Percentiles rank a stretch among this genome's conserved stretches.
Evolutionary conservation across 2,329 filamentous ascomycete genomes (phyloP).

Genomic region (Trichoderma lentiforme): DNA sequence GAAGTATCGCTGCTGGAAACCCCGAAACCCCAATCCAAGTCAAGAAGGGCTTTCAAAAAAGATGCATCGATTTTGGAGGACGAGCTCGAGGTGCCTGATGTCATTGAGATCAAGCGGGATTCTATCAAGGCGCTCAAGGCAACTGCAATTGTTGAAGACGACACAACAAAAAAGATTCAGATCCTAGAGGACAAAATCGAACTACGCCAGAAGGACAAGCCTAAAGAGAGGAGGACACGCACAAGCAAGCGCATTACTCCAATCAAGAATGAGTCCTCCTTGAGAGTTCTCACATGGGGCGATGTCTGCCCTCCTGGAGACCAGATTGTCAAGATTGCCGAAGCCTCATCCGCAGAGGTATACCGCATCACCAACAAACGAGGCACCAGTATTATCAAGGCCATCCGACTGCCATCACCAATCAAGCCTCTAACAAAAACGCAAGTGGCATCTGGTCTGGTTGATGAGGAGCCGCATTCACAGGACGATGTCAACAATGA

Average conservation of each 20-base stretch:
- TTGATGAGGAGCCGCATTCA: slow-evolving; percentile 57
- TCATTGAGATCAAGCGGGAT: not conserved
- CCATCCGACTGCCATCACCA: slow-evolving; percentile 57
- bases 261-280: slow-evolving; percentile 22
- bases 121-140: not conserved
- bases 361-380: slow-evolving; percentile 59
- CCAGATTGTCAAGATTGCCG: slow-evolving; percentile 60
- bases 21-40: slow-evolving; percentile 11
- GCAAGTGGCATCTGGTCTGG: slow-evolving; percentile 51
- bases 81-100: not conserved
- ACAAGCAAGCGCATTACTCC: not conserved
- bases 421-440: slow-evolving; percentile 57
- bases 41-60: slow-evolving; percentile 21
- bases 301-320: slow-evolving; percentile 55
- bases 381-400: slow-evolving; percentile 63
- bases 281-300: slow-evolving; percentile 52
- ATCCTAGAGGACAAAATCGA: not conserved
- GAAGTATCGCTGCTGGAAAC: slow-evolving; percentile 29
- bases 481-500: slow-evolving; percentile 56
- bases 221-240: not conserved
- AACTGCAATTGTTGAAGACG: not conserved
- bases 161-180: not conserved
- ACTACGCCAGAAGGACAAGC: not conserved
- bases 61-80: slow-evolving; percentile 12
- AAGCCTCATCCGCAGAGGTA: slow-evolving; percentile 64